Percentiles rank a stretch among this genome's conserved stretches.
Conservation (phyloP, 2,329 filamentous ascomycete species). For the Xenoacremonium recifei region DNA sequence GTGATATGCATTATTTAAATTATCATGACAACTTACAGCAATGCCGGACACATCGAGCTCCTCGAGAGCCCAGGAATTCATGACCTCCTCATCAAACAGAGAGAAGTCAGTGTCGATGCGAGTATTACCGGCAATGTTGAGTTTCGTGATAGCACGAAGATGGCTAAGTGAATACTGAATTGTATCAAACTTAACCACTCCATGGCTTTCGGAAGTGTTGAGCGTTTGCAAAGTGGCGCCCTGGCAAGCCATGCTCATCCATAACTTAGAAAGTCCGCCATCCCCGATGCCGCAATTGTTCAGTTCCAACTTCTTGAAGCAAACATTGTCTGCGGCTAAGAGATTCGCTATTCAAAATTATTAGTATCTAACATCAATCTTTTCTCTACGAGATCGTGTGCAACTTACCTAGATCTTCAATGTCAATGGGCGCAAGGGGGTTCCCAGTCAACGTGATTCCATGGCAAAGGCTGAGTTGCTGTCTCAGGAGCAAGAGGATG, state of each 20-base stretch:
- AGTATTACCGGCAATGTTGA: constrained; percentile 52
- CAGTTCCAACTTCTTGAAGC: constrained; percentile 48
- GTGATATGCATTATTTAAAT: not conserved
- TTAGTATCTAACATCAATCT: constrained; percentile 2
- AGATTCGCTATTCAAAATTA: constrained; percentile 28
- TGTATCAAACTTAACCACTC: constrained; percentile 47
- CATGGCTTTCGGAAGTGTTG: constrained; percentile 53
- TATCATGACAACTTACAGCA: constrained; percentile 36
- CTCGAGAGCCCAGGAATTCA: constrained; percentile 47
- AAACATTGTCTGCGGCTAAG: constrained; percentile 33
- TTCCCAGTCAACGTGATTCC: constrained; percentile 53
- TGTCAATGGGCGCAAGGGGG: constrained; percentile 42
- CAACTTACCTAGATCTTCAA: constrained; percentile 46
- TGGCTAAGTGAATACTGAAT: constrained; percentile 44
- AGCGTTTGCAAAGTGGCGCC: constrained; percentile 45
- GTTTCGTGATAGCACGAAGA: constrained; percentile 42
- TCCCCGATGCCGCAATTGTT: constrained; percentile 53
- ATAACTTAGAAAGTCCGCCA: constrained; percentile 45
- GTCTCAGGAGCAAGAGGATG: constrained; percentile 48
- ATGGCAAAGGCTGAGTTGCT: constrained; percentile 47
- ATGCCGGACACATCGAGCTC: constrained; percentile 55
- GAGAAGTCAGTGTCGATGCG: constrained; percentile 44
- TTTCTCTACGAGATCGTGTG: not conserved
- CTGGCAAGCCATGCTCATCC: constrained; percentile 46
- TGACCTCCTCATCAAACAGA: constrained; percentile 44